phyloP scores from a whole-genome alignment of 495 filamentous ascomycete species.

The Hypoxylon lienhwacheense region DNA sequence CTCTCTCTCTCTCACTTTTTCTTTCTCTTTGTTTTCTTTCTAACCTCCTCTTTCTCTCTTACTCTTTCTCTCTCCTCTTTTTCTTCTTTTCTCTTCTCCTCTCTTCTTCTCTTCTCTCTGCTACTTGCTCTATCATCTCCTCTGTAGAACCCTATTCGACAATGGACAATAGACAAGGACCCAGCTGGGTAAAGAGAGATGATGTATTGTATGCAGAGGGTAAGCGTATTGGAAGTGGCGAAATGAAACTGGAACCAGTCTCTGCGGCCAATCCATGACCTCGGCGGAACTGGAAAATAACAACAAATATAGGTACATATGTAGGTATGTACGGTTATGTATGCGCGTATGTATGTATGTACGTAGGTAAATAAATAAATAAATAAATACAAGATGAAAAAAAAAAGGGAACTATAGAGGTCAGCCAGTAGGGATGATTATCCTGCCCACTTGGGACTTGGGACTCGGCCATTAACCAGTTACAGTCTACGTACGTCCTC shows the following conservation, averaged over 20 bases:
- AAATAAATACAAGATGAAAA: conserved; percentile 13
- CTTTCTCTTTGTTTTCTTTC: too few species aligned
- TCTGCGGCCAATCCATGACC: conserved; percentile 48
- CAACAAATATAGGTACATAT: conserved; percentile 13
- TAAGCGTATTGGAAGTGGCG: conserved; percentile 49
- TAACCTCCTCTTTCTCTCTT: too few species aligned
- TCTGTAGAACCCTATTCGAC: conserved; percentile 48
- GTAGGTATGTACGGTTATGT: too few species aligned
- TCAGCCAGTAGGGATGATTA: conserved; percentile 26
- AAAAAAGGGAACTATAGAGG: conserved; percentile 13
- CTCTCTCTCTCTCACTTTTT: too few species aligned
- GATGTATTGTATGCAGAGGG: conserved; percentile 44
- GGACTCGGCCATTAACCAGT: conserved; percentile 34
- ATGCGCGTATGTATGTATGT: too few species aligned
- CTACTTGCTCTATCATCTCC: too few species aligned
- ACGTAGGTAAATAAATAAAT: conserved; percentile 4
- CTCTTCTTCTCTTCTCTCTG: too few species aligned
- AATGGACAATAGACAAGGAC: conserved; percentile 29
- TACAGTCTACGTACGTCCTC: conserved; percentile 26
- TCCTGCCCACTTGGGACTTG: neutral
- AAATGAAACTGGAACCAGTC: conserved; percentile 47
- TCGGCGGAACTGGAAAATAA: conserved; percentile 33
- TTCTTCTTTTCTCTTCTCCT: too few species aligned
- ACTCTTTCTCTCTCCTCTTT: too few species aligned
- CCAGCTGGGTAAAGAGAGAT: conserved; percentile 45